A percentile compares a stretch with the other conserved stretches of the same genome.
Evolutionary conservation across 768 basidiomycete species (phyloP).

Genomic region (Tulasnella sp.): DNA sequence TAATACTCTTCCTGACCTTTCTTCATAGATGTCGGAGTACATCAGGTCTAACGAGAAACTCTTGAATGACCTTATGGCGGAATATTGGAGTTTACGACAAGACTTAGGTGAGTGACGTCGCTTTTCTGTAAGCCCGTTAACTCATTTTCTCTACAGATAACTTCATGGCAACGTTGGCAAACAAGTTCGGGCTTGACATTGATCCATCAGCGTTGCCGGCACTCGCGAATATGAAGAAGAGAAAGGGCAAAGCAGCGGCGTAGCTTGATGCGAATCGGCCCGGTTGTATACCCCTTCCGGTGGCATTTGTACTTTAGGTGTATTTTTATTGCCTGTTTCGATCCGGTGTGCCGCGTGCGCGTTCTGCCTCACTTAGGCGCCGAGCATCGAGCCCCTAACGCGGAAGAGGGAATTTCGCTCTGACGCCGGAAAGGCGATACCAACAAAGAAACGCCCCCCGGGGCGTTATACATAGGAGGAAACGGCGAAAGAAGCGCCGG

Average conservation of each 20-base stretch:
- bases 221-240: background rate
- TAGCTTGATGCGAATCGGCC: background rate
- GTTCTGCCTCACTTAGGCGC: background rate
- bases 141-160: slow-evolving; percentile 38
- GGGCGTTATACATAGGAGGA: background rate
- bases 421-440: background rate
- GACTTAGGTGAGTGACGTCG: slow-evolving; percentile 45
- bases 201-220: background rate
- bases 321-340: background rate
- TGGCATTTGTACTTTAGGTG: background rate
- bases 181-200: slow-evolving; percentile 53
- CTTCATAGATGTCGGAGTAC: slow-evolving; percentile 57
- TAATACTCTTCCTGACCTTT: background rate
- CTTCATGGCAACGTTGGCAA: slow-evolving; percentile 78
- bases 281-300: background rate
- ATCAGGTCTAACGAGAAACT: slow-evolving; percentile 63
- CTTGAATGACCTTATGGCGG: slow-evolving; percentile 66
- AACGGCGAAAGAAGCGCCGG: background rate
- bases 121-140: background rate
- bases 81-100: slow-evolving; percentile 73
- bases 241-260: background rate
- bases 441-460: background rate
- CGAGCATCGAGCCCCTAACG: background rate
- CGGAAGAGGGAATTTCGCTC: background rate
- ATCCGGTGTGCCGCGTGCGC: background rate